Percentiles rank a stretch among this genome's conserved stretches.
Evolutionary conservation across 2,329 filamentous ascomycete species (phyloP).

Genomic region (Pestalotiopsis sp.): DNA sequence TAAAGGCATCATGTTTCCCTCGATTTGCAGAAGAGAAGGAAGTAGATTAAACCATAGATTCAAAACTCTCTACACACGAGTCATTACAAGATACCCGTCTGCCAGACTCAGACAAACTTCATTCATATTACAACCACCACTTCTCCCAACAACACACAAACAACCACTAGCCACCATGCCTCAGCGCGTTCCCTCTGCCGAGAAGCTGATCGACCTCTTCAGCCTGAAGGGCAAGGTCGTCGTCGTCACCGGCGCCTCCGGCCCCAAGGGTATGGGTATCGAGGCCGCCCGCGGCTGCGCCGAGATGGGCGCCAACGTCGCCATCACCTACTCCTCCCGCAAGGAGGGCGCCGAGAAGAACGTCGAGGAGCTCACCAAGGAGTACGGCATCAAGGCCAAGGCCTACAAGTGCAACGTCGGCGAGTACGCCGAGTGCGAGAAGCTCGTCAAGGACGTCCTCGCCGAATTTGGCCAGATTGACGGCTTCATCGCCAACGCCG

Average conservation of each 20-base stretch:
- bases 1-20: neutral
- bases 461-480: conserved; percentile 75
- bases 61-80: neutral
- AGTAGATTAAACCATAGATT: neutral
- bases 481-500: conserved; percentile 75
- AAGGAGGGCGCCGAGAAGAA: conserved; percentile 70
- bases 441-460: conserved; percentile 64
- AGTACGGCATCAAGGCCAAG: conserved; percentile 69
- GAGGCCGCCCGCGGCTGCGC: conserved; percentile 70
- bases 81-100: neutral
- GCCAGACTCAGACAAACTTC: neutral
- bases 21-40: neutral
- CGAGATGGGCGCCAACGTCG: conserved; percentile 71
- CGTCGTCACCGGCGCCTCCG: conserved; percentile 70
- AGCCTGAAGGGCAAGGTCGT: conserved; percentile 74
- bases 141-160: conserved; percentile 4
- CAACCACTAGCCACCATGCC: conserved; percentile 47
- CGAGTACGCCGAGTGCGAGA: conserved; percentile 52
- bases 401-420: conserved; percentile 63
- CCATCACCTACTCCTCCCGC: conserved; percentile 72
- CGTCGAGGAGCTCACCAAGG: conserved; percentile 63
- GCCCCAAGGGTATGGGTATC: conserved; percentile 71
- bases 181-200: conserved; percentile 58
- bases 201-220: conserved; percentile 66
- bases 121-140: neutral